Evolutionary conservation across 345 rosid genomes (phyloP).

Genomic region (Balakata baccata): DNA sequence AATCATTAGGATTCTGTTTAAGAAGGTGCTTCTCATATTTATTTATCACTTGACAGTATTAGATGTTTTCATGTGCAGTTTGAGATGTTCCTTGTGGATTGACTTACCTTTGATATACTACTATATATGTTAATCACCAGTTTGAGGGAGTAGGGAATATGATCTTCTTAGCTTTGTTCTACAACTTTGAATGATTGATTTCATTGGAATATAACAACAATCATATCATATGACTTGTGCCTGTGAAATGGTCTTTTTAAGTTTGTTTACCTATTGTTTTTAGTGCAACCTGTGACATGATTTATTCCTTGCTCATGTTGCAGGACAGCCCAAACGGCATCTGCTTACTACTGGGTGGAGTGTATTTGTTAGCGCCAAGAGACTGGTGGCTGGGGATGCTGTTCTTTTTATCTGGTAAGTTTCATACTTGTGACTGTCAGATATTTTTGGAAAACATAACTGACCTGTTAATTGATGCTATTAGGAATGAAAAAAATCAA

Average conservation of each 20-base stretch:
- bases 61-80: background rate
- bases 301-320: slow-evolving; percentile 10
- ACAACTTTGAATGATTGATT: background rate
- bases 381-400: slow-evolving; percentile 48
- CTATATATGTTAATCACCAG: background rate
- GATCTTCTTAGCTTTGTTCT: background rate
- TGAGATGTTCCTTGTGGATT: background rate
- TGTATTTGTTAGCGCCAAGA: slow-evolving; percentile 48
- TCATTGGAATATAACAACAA: no score
- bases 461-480: background rate
- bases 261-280: background rate
- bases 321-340: slow-evolving; percentile 52
- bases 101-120: background rate
- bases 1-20: background rate
- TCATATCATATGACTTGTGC: background rate
- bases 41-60: background rate
- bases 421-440: background rate
- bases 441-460: background rate
- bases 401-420: slow-evolving; percentile 38
- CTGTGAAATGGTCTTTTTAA: background rate
- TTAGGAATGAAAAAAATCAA: slow-evolving; percentile 45
- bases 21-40: background rate
- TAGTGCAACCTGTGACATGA: background rate
- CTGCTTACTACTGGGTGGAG: slow-evolving; percentile 51
- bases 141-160: background rate